These are phyloP conservation scores for Emericellopsis terricola DNA, from an alignment of 495 filamentous ascomycete species.

Conservation along the genomic window DNA sequence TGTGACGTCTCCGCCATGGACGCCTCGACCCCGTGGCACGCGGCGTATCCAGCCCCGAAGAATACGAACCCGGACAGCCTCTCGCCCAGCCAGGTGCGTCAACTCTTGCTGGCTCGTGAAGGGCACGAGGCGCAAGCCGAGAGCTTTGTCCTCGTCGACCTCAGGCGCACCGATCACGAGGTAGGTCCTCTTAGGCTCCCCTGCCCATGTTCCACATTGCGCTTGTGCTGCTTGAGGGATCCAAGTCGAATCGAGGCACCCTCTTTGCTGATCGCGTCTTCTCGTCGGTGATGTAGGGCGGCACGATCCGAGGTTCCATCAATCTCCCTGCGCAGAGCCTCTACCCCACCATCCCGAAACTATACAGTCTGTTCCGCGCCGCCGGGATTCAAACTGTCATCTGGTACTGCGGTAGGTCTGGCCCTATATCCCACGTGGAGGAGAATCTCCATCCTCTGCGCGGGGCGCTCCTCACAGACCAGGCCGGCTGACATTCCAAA, in stretches of 20 bases:
- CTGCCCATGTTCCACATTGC: neutral
- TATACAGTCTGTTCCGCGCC: conserved; percentile 35
- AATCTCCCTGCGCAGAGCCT: conserved; percentile 57
- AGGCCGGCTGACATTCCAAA: conserved; percentile 1
- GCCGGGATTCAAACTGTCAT: conserved; percentile 34
- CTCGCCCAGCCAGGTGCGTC: conserved; percentile 11
- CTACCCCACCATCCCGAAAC: conserved; percentile 33
- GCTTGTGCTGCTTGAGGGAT: neutral
- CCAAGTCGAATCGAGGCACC: too few relatives aligned
- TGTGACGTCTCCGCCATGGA: too few relatives aligned
- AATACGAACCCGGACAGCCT: conserved; percentile 7
- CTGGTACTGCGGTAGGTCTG: conserved; percentile 47
- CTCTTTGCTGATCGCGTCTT: too few relatives aligned
- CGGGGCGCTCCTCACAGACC: too few relatives aligned
- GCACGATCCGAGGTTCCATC: conserved; percentile 47
- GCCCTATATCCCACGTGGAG: conserved; percentile 4
- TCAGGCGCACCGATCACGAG: conserved; percentile 44
- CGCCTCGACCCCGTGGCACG: conserved; percentile 15
- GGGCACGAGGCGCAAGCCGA: conserved; percentile 17
- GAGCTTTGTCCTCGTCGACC: conserved; percentile 45
- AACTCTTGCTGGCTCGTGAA: conserved; percentile 6
- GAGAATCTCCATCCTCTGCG: too few relatives aligned
- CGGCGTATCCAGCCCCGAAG: conserved; percentile 10
- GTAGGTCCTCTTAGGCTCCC: conserved; percentile 16
- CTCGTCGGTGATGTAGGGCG: conserved; percentile 45